phyloP scores from a whole-genome alignment of 768 basidiomycete genomes.

The Lactifluus piperatus region DNA sequence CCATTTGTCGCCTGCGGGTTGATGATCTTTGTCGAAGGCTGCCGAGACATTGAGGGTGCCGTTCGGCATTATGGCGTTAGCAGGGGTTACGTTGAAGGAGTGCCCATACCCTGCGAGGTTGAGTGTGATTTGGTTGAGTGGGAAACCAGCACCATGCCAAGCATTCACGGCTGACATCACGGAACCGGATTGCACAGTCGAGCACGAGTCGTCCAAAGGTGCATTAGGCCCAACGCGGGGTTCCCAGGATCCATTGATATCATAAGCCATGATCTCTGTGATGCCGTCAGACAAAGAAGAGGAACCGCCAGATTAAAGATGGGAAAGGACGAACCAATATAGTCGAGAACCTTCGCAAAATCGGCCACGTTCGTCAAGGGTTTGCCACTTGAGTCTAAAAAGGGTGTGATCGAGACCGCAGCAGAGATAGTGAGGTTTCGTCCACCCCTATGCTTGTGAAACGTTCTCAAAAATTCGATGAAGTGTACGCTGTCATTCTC shows the following conservation, averaged over 20 bases:
- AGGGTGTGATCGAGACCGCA: conserved; percentile 42
- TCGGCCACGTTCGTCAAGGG: conserved; percentile 62
- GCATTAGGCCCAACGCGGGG: conserved; percentile 72
- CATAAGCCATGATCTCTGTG: conserved; percentile 55
- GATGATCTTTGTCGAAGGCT: conserved; percentile 13
- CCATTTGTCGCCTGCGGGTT: conserved; percentile 36
- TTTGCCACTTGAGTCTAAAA: conserved; percentile 37
- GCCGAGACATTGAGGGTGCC: conserved; percentile 7
- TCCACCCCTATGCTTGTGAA: conserved; percentile 48
- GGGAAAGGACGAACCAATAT: conserved; percentile 30
- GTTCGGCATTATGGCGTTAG: conserved; percentile 10
- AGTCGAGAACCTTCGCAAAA: conserved; percentile 64
- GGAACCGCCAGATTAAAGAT: too few species aligned
- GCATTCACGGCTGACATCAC: conserved; percentile 65
- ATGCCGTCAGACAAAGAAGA: conserved; percentile 18
- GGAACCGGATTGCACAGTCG: conserved; percentile 54
- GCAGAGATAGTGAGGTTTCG: conserved; percentile 51
- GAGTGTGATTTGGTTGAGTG: conserved; percentile 62
- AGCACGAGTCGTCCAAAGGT: conserved; percentile 73
- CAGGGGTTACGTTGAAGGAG: conserved; percentile 45
- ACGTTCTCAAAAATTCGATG: conserved; percentile 61
- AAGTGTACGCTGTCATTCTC: conserved; percentile 65
- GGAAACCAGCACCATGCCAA: conserved; percentile 74
- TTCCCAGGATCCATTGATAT: conserved; percentile 47
- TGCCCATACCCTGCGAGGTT: conserved; percentile 79